Conservation (phyloP, 306 rosid species). For the Potentilla sterilis region DNA sequence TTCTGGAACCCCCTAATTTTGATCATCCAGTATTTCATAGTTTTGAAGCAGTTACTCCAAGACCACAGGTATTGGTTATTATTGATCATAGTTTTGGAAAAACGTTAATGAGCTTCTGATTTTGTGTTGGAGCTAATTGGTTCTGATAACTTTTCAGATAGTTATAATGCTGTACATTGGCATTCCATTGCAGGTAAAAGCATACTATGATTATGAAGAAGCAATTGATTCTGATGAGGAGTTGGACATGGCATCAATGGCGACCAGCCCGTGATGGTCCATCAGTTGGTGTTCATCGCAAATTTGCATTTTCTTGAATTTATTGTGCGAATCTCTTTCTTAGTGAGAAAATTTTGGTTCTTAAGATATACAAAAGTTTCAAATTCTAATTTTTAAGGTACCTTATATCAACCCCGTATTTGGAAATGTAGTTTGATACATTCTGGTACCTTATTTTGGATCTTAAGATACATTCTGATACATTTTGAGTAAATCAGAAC, state of each 20-base stretch:
- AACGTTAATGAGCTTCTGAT: neutral
- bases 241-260: slow-evolving; percentile 79
- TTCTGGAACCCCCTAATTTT: slow-evolving; percentile 69
- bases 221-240: slow-evolving; percentile 85
- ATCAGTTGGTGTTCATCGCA: neutral
- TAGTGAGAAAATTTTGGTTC: neutral
- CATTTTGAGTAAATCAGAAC: neutral
- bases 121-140: neutral
- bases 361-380: neutral
- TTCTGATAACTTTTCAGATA: neutral
- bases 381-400: slow-evolving; percentile 11
- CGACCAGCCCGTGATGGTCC: slow-evolving; percentile 37
- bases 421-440: slow-evolving; percentile 65
- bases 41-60: slow-evolving; percentile 70
- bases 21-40: slow-evolving; percentile 69
- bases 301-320: neutral
- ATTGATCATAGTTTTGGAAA: neutral
- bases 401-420: slow-evolving; percentile 69
- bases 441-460: slow-evolving; percentile 69
- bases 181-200: slow-evolving; percentile 48
- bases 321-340: neutral
- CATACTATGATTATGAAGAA: slow-evolving; percentile 67
- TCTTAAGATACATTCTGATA: slow-evolving; percentile 74
- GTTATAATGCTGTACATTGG: neutral
- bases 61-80: slow-evolving; percentile 61